phyloP scores from a whole-genome alignment of 176 grass and related monocot genomes.

The Melocanna baccifera region DNA sequence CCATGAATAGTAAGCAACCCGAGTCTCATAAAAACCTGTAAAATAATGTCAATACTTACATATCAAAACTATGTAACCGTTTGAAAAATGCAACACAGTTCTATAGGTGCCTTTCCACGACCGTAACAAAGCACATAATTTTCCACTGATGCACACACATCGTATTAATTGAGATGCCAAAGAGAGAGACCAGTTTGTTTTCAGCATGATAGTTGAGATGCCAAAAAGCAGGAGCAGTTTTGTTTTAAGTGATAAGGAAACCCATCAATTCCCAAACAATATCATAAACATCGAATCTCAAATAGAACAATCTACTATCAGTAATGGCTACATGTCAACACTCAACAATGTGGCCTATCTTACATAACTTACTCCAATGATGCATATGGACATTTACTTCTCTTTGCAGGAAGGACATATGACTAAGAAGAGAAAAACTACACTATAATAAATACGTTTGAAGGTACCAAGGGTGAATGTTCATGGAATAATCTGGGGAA shows the following conservation, averaged over 20 bases:
- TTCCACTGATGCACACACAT: background rate
- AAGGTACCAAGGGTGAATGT: background rate
- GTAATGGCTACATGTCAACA: background rate
- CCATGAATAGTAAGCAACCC: slow-evolving; percentile 95
- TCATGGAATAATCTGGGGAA: background rate
- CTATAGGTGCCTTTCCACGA: background rate
- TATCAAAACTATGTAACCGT: background rate
- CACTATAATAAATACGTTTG: background rate
- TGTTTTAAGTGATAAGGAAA: background rate
- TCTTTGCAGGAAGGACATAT: background rate
- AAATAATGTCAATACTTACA: background rate
- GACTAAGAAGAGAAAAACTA: background rate
- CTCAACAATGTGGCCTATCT: background rate
- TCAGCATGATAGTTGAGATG: background rate
- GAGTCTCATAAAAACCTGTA: slow-evolving; percentile 92
- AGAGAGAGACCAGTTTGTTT: background rate
- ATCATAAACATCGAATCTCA: background rate
- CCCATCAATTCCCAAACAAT: background rate
- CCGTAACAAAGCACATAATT: background rate
- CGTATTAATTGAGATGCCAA: background rate
- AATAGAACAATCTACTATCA: background rate
- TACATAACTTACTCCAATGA: background rate
- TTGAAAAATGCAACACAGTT: background rate
- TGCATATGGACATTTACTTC: background rate
- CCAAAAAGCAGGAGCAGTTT: background rate